Base-by-base conservation (phyloP, 2,329 filamentous ascomycete genomes). In the Fusarium poae region DNA sequence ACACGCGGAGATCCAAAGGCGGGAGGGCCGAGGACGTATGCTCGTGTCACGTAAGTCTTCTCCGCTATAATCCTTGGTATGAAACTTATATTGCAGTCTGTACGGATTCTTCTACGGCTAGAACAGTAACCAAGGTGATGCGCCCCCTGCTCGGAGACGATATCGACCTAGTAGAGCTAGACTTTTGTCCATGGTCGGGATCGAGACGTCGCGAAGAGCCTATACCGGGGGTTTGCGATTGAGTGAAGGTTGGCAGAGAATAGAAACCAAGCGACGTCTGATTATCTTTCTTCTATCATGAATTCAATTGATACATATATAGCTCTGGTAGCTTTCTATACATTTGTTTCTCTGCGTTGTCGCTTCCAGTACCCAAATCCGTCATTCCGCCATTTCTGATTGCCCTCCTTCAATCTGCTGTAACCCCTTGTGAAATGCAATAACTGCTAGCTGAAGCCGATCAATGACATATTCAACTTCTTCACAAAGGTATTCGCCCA, bases 391-490 rank as follows among this genome's bases (percentile, higher is more conserved):
- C 20, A 60, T 49, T 6, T 37, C 50, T 6, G 46, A 48, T 37
- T 60, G 30, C 11, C 51, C 57, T 20, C 44, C 43, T 48, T 55
- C 35, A 18, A 60, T 54, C 25, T 54, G 25, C n/a, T 49, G 21
- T 23, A 54, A 18, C 18, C 57, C 57, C 42, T 60, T 60, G 15
- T 60, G 27, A 20, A 60, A 60, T 29, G 43, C 37, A 56, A 60
- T 60, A 32, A 60, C 43, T 1, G 57, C 57, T 37, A 60, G 23
- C 16, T 55, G 35, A 9, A 60, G 43, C 34, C 50, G 35, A 32
- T 60, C 35, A 40, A 60, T 60, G 35, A 60, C 35, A 50, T 60
- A 60, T 55, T 60, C 43, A 48, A 60, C 50, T 30, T 60, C 57
- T 37, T 56, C 43, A 56, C 29, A 60, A 16, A 60, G 57, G 53